These are phyloP conservation scores for Pseudopyrenochaeta lycopersici DNA, from an alignment of 2,329 filamentous ascomycete genomes.

Conservation along the genomic window DNA sequence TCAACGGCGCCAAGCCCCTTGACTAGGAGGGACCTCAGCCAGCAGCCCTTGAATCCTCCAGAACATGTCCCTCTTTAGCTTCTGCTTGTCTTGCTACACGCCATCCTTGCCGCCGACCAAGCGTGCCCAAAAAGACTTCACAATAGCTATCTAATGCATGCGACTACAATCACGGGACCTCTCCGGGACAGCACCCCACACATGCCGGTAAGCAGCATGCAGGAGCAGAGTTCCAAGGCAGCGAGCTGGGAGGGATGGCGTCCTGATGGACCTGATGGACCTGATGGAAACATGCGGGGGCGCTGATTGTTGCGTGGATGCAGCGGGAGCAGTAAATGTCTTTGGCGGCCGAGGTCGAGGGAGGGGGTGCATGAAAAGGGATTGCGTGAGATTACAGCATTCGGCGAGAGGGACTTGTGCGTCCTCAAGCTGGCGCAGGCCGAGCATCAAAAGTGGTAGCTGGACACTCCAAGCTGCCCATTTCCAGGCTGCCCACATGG, in stretches of 20 bases:
- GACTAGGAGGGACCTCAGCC: slow-evolving; percentile 14
- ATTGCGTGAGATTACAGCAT: too few relatives aligned
- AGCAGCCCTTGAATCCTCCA: slow-evolving; percentile 5
- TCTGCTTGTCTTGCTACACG: neutral
- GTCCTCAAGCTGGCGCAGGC: too few relatives aligned
- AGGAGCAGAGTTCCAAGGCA: neutral
- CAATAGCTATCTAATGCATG: slow-evolving; percentile 36
- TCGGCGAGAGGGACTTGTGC: too few relatives aligned
- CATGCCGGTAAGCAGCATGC: neutral
- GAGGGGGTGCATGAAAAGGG: too few relatives aligned
- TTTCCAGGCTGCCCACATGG: too few relatives aligned
- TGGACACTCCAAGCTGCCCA: too few relatives aligned
- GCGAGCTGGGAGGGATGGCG: neutral
- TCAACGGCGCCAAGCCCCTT: slow-evolving; percentile 37
- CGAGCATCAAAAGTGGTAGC: too few relatives aligned
- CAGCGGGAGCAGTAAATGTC: too few relatives aligned
- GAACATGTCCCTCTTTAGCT: slow-evolving; percentile 9
- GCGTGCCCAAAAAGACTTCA: slow-evolving; percentile 19
- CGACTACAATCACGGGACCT: slow-evolving; percentile 8
- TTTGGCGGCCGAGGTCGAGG: too few relatives aligned
- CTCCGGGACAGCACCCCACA: neutral
- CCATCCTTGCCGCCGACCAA: slow-evolving; percentile 6
- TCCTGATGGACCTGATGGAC: too few relatives aligned
- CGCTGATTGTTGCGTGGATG: too few relatives aligned
- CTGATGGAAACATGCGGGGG: too few relatives aligned